Percentiles rank a stretch among this genome's conserved stretches.
Evolutionary conservation across 2,329 filamentous ascomycete genomes (phyloP).

Genomic region (Fusarium liriodendri): DNA sequence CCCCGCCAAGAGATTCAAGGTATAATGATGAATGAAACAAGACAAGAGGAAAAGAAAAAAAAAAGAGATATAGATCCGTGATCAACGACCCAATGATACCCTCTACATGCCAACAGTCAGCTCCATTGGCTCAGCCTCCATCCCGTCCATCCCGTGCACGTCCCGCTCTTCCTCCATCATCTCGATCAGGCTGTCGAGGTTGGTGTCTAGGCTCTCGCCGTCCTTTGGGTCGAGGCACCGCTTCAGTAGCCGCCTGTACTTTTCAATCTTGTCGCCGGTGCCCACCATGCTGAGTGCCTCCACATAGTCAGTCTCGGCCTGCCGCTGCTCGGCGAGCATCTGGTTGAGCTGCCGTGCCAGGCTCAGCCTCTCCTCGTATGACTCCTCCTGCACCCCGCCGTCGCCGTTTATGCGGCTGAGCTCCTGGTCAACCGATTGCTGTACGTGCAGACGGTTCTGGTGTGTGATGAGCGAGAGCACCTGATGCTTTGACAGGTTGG

Average conservation of each 20-base stretch:
- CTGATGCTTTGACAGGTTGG: conserved; percentile 60
- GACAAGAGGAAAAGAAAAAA: not conserved
- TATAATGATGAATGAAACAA: conserved; percentile 33
- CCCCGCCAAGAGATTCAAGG: conserved; percentile 13
- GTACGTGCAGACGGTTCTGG: conserved; percentile 64
- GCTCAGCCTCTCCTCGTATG: conserved; percentile 65
- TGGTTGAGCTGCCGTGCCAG: conserved; percentile 69
- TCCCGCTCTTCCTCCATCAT: conserved; percentile 73
- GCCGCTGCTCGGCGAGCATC: conserved; percentile 69
- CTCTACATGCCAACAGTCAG: conserved; percentile 39
- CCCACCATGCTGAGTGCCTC: conserved; percentile 75
- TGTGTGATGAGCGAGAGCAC: conserved; percentile 62
- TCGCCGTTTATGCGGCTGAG: conserved; percentile 64
- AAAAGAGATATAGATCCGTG: not conserved
- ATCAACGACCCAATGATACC: conserved; percentile 17
- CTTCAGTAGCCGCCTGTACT: conserved; percentile 77
- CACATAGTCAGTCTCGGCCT: conserved; percentile 75
- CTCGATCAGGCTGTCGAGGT: conserved; percentile 69
- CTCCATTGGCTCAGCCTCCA: conserved; percentile 48
- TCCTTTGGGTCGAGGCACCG: conserved; percentile 76
- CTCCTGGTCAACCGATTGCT: conserved; percentile 63
- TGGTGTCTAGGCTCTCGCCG: conserved; percentile 74
- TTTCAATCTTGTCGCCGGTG: conserved; percentile 77
- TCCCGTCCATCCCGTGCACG: conserved; percentile 52
- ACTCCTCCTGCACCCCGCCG: conserved; percentile 52